A percentile compares a stretch with the other conserved stretches of the same genome.
Conservation (phyloP, 768 basidiomycete genomes). For the Coprinopsis strossmayeri region DNA sequence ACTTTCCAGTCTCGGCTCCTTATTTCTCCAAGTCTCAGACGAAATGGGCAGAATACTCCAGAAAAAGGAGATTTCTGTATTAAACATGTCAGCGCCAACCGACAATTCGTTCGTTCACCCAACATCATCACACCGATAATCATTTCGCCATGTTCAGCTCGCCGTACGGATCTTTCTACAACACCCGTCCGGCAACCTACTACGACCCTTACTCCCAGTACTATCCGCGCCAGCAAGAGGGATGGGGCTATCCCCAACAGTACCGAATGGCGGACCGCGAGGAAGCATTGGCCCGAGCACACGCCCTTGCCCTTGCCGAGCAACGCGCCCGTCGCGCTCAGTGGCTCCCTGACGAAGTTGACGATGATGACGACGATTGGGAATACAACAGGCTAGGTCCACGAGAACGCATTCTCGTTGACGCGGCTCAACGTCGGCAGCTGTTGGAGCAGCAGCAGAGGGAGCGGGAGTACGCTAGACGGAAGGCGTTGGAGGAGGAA, state of each 20-base stretch:
- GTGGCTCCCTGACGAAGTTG: slow-evolving; percentile 35
- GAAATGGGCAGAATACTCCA: background rate
- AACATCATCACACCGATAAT: background rate
- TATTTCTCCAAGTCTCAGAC: background rate
- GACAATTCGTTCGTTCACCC: background rate
- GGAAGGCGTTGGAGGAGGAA: slow-evolving; percentile 15
- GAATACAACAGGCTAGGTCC: slow-evolving; percentile 20
- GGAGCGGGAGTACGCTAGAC: slow-evolving; percentile 16
- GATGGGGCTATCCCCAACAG: background rate
- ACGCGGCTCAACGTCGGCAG: slow-evolving; percentile 23
- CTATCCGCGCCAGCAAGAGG: slow-evolving; percentile 13
- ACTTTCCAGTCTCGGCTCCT: background rate
- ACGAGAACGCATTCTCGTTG: slow-evolving; percentile 26
- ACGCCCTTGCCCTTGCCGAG: slow-evolving; percentile 25
- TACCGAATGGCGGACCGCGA: background rate
- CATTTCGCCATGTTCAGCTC: slow-evolving; percentile 6
- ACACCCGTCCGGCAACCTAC: slow-evolving; percentile 20
- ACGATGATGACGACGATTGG: slow-evolving; percentile 24
- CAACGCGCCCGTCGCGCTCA: slow-evolving; percentile 28
- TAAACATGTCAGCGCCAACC: no score
- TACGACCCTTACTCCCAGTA: slow-evolving; percentile 17
- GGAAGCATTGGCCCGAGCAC: slow-evolving; percentile 16
- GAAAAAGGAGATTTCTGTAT: background rate
- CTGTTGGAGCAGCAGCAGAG: slow-evolving; percentile 21
- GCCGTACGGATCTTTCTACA: slow-evolving; percentile 1